Evolutionary conservation across 441 rosid species (phyloP).

Genomic region (Francoa sonchifolia): DNA sequence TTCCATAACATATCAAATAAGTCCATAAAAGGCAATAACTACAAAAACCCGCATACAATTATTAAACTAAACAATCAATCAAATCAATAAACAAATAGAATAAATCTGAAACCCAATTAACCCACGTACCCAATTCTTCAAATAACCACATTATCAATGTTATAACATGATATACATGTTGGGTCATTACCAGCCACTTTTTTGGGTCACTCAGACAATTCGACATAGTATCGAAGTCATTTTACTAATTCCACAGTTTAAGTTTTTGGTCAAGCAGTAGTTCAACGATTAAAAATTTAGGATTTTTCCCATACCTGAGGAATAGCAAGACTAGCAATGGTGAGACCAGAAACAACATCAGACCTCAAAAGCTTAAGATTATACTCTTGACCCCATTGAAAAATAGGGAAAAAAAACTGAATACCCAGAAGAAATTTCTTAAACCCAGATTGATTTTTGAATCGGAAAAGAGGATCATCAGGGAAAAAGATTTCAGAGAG

Average conservation of each 20-base stretch:
- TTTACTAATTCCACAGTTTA: neutral
- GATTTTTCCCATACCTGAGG: conserved; percentile 51
- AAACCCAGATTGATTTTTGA: conserved; percentile 59
- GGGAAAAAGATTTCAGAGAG: conserved; percentile 75
- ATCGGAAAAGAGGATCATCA: conserved; percentile 77
- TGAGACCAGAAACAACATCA: conserved; percentile 83
- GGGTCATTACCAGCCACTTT: too few species aligned
- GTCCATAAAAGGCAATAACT: too few species aligned
- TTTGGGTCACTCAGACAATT: too few species aligned
- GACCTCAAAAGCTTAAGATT: conserved; percentile 54
- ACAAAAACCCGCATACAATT: too few species aligned
- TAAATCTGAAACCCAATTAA: too few species aligned
- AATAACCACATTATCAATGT: too few species aligned
- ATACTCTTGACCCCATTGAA: conserved; percentile 72
- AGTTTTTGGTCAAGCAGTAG: neutral
- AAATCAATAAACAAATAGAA: too few species aligned
- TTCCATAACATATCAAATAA: too few species aligned
- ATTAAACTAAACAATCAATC: too few species aligned
- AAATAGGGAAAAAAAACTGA: conserved; percentile 68
- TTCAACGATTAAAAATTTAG: neutral
- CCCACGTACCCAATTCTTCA: too few species aligned
- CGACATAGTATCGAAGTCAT: too few species aligned
- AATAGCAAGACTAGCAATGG: conserved; percentile 98
- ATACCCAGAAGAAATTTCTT: conserved; percentile 45
- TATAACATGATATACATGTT: too few species aligned